Base-by-base conservation (phyloP, 176 grass and related monocot genomes). In the Zea luxurians region DNA sequence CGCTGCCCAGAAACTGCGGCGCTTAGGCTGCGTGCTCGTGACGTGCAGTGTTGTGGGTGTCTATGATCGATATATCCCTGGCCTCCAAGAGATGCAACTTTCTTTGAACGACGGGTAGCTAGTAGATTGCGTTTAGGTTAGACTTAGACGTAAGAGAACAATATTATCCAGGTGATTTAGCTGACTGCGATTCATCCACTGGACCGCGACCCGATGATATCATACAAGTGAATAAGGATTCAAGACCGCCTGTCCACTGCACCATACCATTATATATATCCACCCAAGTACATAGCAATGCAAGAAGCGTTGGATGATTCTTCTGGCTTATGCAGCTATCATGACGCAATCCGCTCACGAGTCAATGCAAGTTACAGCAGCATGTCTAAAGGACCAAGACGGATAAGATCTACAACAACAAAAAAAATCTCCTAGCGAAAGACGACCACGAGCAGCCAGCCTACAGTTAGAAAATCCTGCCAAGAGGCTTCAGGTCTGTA, bases 401-500 rank as follows among this genome's bases (percentile, higher is more conserved):
- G 27, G 48, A 1, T 63, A 41, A 16, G 10, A 36, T 70, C 35
- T 64, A 70, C 27, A 27, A 27, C 27, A 27, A 27, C 27, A 27
- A 27, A 27, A 27, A 53, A 73, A 76, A 16, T 37, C 16, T 75
- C 36, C 21, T 61, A 40, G 10, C 7, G 40, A 48, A 75, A 37
- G n/a, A 57, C 41, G 52, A 20, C 42, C 41, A 48, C 13, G 27
- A 27, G 27, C 27, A 15, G 63, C 15, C n/a, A 38, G 54, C 13
- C 4, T 27, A 40, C 21, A 6, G 49, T 60, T 83, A 97, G 67
- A 94, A 80, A 18, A 98, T 86, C 58, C 80, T 94, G 76, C 91
- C 78, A 6, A 92, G 80, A 43, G 91, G 95, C 73, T 88, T 98
- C 66, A 98, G 17, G 40, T 98, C 95, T 48, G 73, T 65, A 16